Evolutionary conservation across 2,329 filamentous ascomycete species (phyloP).

Genomic region (Setomelanomma holmii): DNA sequence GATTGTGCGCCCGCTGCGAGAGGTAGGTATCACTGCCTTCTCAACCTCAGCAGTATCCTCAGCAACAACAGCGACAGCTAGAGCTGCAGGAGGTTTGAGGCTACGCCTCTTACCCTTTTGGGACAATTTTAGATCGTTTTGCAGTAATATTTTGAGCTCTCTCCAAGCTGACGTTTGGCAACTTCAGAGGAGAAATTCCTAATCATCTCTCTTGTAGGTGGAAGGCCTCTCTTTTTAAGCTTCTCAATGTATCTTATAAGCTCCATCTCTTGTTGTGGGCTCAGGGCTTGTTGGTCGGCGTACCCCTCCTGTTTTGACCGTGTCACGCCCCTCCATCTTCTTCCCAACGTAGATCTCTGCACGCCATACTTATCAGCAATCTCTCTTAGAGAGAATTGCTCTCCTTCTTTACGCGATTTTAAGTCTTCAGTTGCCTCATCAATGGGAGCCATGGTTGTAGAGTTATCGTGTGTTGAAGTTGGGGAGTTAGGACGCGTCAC

Average conservation of each 20-base stretch:
- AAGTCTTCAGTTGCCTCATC: slow-evolving; percentile 1
- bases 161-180: no score
- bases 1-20: no score
- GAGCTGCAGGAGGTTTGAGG: no score
- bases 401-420: background rate
- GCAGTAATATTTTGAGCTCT: no score
- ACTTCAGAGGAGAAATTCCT: no score
- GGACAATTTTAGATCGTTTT: no score
- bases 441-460: slow-evolving; percentile 4
- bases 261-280: slow-evolving; percentile 1
- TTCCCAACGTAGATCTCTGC: background rate
- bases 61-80: no score
- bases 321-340: background rate
- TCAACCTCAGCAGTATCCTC: no score
- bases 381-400: slow-evolving; percentile 1
- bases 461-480: slow-evolving; percentile 1
- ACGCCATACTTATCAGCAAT: slow-evolving; percentile 4
- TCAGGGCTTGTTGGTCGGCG: slow-evolving; percentile 5
- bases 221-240: background rate
- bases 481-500: background rate
- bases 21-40: no score
- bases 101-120: no score
- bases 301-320: background rate
- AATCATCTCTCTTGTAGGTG: background rate
- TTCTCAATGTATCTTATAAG: background rate